Percentiles rank a stretch among this genome's conserved stretches.
These are phyloP conservation scores for Endothia cerciana DNA, from an alignment of 2,329 filamentous ascomycete species.

Conservation along the genomic window DNA sequence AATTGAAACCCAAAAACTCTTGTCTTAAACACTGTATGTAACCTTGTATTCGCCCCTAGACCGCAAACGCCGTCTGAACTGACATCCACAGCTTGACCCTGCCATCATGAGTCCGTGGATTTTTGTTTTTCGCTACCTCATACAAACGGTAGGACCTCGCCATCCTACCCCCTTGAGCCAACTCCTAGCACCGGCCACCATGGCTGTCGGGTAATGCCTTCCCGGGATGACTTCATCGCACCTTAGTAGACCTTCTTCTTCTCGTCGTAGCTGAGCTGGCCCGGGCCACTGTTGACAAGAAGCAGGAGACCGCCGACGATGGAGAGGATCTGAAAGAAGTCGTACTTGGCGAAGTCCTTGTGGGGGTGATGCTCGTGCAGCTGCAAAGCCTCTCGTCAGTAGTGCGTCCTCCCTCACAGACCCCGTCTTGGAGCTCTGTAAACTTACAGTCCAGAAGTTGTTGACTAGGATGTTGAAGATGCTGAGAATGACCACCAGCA, in stretches of 20 bases:
- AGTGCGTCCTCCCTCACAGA: constrained; percentile 19
- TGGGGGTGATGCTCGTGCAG: constrained; percentile 97
- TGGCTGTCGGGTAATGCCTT: not conserved
- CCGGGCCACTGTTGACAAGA: constrained; percentile 97
- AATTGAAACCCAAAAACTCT: not conserved
- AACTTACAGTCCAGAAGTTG: constrained; percentile 98
- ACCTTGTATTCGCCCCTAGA: constrained; percentile 15
- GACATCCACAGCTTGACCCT: constrained; percentile 16
- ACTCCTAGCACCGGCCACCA: not conserved
- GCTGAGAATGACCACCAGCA: constrained; percentile 92
- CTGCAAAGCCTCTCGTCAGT: constrained; percentile 49
- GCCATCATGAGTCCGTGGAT: constrained; percentile 6
- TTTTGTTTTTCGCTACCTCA: constrained; percentile 7
- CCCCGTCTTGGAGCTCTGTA: not conserved
- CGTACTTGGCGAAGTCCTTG: constrained; percentile 99
- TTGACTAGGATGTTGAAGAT: constrained; percentile 97
- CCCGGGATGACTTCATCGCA: not conserved
- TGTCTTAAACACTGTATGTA: not conserved
- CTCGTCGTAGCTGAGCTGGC: constrained; percentile 97
- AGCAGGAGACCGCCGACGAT: constrained; percentile 96
- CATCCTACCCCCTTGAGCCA: constrained; percentile 17
- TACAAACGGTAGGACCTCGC: constrained; percentile 13
- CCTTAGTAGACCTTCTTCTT: constrained; percentile 99
- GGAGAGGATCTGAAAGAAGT: constrained; percentile 99
- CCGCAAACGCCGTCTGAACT: constrained; percentile 24